phyloP scores from a whole-genome alignment of 1,139 yeast genomes.

The Kodamaea fungicola region DNA sequence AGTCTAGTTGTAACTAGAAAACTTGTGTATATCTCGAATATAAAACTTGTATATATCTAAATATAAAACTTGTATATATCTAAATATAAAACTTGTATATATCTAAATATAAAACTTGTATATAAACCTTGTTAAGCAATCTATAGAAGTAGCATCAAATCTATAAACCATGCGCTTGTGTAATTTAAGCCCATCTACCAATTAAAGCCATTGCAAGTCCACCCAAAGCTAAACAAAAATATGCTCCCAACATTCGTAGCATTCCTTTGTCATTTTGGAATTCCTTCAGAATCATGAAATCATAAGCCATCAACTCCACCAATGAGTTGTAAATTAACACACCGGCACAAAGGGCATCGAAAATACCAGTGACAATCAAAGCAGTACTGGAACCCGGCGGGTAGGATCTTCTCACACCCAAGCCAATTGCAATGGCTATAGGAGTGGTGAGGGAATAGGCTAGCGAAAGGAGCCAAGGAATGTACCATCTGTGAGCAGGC shows the following conservation, averaged over 20 bases:
- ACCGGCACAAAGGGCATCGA: conserved; percentile 39
- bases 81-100: background rate
- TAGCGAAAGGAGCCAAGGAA: conserved; percentile 34
- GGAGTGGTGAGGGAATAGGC: conserved; percentile 36
- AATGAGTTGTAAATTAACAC: conserved; percentile 35
- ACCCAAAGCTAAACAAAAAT: conserved; percentile 17
- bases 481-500: conserved; percentile 26
- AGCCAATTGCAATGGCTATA: conserved; percentile 33
- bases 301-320: conserved; percentile 42
- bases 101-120: too few relatives aligned
- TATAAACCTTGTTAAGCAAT: too few relatives aligned
- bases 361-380: conserved; percentile 33
- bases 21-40: background rate
- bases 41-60: background rate
- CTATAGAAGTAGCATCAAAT: too few relatives aligned
- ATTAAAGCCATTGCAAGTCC: conserved; percentile 21
- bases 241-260: conserved; percentile 21
- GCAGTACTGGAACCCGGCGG: conserved; percentile 32
- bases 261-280: conserved; percentile 19
- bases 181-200: conserved; percentile 20
- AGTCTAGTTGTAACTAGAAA: background rate
- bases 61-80: conserved; percentile 2
- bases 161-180: background rate
- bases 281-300: conserved; percentile 28
- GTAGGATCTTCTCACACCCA: conserved; percentile 33